These are phyloP conservation scores for Colletotrichum nymphaeae DNA, from an alignment of 2,329 filamentous ascomycete genomes.

Conservation along the genomic window DNA sequence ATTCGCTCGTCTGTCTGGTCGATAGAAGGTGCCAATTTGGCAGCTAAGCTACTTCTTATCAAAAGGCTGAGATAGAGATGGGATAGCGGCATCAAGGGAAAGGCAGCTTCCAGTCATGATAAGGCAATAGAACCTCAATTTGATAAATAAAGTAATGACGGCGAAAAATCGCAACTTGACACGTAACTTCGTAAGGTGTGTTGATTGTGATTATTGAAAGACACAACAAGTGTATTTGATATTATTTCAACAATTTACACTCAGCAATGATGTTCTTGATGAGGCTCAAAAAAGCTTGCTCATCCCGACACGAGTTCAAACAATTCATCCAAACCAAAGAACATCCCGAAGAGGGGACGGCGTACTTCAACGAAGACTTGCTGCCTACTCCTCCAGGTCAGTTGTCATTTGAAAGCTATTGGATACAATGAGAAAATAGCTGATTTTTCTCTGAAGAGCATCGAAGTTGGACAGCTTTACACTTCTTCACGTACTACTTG, in stretches of 20 bases:
- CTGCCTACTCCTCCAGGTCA: constrained; percentile 38
- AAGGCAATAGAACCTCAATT: neutral
- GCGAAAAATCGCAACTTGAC: neutral
- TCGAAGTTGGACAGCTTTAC: constrained; percentile 39
- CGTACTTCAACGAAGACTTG: constrained; percentile 41
- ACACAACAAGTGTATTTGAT: neutral
- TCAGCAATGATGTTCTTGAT: neutral
- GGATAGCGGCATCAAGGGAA: neutral
- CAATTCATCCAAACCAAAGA: constrained; percentile 31
- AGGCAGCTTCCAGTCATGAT: neutral
- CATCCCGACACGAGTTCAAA: constrained; percentile 34
- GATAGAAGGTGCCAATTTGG: neutral
- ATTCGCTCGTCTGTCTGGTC: neutral
- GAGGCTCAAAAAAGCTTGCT: constrained; percentile 26
- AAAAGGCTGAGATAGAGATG: neutral
- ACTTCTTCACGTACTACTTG: constrained; percentile 48
- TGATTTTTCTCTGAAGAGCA: constrained; percentile 17
- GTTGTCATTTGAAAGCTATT: rapidly evolving
- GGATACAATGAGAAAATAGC: neutral
- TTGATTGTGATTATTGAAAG: neutral
- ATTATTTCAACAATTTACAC: neutral
- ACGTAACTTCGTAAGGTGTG: neutral
- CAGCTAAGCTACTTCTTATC: neutral
- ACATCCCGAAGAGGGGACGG: constrained; percentile 16
- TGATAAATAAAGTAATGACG: neutral